Evolutionary conservation across 2,329 filamentous ascomycete genomes (phyloP).

Genomic region (Colletotrichum echinochloae): DNA sequence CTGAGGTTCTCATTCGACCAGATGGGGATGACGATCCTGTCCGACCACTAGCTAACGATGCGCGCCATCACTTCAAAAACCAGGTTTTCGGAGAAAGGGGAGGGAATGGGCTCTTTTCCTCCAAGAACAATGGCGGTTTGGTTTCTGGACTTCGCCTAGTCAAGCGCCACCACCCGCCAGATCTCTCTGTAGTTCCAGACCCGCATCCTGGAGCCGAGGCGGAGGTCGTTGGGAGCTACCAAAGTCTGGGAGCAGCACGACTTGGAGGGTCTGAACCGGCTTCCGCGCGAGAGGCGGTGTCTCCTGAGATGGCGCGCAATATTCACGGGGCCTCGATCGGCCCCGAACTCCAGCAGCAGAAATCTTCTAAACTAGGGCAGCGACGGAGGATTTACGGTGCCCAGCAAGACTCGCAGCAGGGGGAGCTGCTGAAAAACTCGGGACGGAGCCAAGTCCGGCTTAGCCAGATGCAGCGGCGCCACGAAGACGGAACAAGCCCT

Average conservation of each 20-base stretch:
- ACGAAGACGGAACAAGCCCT: background rate
- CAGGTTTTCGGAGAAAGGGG: background rate
- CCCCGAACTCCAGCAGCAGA: background rate
- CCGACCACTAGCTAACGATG: slow-evolving; percentile 19
- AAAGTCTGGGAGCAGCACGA: slow-evolving; percentile 16
- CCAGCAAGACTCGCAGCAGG: background rate
- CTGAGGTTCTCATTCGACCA: background rate
- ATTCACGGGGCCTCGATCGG: background rate
- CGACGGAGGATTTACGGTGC: background rate
- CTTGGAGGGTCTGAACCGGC: background rate
- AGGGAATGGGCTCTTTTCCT: slow-evolving; percentile 2
- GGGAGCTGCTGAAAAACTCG: background rate
- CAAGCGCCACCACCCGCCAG: background rate
- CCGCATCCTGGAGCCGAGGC: background rate
- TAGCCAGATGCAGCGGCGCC: slow-evolving; percentile 27
- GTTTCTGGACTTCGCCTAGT: background rate
- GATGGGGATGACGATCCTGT: background rate
- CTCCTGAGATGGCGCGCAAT: slow-evolving; percentile 9
- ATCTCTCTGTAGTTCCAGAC: background rate
- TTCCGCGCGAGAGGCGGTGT: slow-evolving; percentile 12
- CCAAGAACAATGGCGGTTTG: background rate
- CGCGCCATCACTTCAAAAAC: too few species aligned
- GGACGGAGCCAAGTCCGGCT: slow-evolving; percentile 11
- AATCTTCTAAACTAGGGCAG: background rate
- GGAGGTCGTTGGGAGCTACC: slow-evolving; percentile 3